Percentiles rank a stretch among this genome's conserved stretches.
Conservation (phyloP, 495 filamentous ascomycete genomes). For the Hyaloscypha finlandica region DNA sequence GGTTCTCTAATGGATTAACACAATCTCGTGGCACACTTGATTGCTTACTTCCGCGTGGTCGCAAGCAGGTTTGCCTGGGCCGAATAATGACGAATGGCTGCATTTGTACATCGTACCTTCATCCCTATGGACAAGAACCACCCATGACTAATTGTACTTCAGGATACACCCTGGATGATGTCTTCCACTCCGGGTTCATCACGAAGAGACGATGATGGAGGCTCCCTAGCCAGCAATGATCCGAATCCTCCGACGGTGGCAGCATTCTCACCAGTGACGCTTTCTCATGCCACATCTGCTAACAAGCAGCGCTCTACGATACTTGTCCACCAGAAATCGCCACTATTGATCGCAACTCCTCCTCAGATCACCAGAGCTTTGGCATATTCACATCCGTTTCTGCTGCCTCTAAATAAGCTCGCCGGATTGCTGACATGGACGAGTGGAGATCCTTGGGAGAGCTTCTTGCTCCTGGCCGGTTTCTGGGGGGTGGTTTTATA, state of each 20-base stretch:
- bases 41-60: background rate
- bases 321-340: slow-evolving; percentile 94
- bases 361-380: slow-evolving; percentile 90
- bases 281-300: slow-evolving; percentile 66
- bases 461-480: slow-evolving; percentile 79
- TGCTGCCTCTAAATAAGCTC: slow-evolving; percentile 81
- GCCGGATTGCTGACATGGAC: slow-evolving; percentile 91
- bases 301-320: slow-evolving; percentile 83
- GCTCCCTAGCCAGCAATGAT: slow-evolving; percentile 38
- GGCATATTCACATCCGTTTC: slow-evolving; percentile 91
- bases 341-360: slow-evolving; percentile 88
- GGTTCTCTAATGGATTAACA: background rate
- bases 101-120: slow-evolving; percentile 32
- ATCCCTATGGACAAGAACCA: background rate
- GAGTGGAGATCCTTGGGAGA: slow-evolving; percentile 91
- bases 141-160: background rate
- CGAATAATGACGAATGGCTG: slow-evolving; percentile 13
- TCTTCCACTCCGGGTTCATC: slow-evolving; percentile 27
- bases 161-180: slow-evolving; percentile 39
- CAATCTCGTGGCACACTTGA: background rate
- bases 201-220: slow-evolving; percentile 29
- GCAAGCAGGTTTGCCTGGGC: background rate
- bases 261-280: slow-evolving; percentile 81
- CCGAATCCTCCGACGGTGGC: slow-evolving; percentile 73
- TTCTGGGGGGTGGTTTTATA: slow-evolving; percentile 90